Evolutionary conservation across 495 filamentous ascomycete species (phyloP), one percentile per base, ranked within the genome.

Genomic region (Beverwykella pulmonaria): DNA sequence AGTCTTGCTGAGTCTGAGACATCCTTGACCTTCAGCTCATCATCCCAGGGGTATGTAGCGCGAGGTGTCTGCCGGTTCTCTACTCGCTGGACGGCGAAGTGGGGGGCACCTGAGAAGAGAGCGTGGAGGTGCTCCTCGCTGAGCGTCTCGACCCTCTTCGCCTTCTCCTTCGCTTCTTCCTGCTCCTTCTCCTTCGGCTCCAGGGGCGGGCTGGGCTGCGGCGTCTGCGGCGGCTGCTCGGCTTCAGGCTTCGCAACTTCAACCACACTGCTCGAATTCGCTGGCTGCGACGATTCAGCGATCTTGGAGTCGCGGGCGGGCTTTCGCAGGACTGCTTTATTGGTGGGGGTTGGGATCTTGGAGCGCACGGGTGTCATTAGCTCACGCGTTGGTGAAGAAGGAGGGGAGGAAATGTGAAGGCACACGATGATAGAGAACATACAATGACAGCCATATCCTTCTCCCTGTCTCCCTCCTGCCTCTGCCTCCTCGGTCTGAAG

Each of bases 71-170:
- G 75, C 74, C 81, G 69, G 78, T 82, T 75, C 79, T 86, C 70
- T 77, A 80, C 76, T 27, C 73, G 75, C 36, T 78, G 75, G 32
- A 82, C 72, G 68, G 88, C 81, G 74, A 89, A 92, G 71, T 90
- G 89, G 39, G 89, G 89, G 15, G 89, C 89, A n/a, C 88, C 89
- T 29, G 88, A 90, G 73, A 92, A 88, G 36, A 92, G 79, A 53
- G 84, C 83, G 73, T 88, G 87, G 61, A 90, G 74, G 53, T 91
- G 88, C 23, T 81, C 77, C 26, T 82, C 82, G 29, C 80, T 84
- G 49, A 90, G 77, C 15, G 52, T 26, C 3, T 57, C 49, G 4
- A 58, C 53, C 39, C 59, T 59, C 6, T 46, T 52, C 6, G 52
- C 53, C 39, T 65, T 59, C 1, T 46, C 63, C 47, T 59, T 20